phyloP scores from a whole-genome alignment of 148 eudicot species.

The Rheum nobile region DNA sequence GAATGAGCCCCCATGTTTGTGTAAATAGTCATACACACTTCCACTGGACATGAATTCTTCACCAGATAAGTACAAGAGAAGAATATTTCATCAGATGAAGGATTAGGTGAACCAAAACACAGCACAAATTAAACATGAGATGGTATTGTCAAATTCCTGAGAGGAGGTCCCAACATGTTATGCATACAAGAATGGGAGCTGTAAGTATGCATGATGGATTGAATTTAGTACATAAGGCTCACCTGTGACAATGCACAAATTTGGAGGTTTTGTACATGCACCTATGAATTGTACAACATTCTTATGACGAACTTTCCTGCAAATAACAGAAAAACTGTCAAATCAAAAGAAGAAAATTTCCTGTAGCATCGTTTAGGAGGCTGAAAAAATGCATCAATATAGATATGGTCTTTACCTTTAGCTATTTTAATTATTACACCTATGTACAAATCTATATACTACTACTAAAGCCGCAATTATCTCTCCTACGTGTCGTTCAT shows the following conservation, averaged over 20 bases:
- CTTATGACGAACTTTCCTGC: constrained; percentile 96
- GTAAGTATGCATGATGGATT: not conserved
- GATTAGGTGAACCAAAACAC: not conserved
- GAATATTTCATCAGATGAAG: not conserved
- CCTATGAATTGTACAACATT: constrained; percentile 98
- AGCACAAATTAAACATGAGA: not conserved
- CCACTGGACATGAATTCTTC: constrained; percentile 95
- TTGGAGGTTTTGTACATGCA: constrained; percentile 94
- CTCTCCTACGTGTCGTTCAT: too few relatives aligned
- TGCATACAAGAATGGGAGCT: not conserved
- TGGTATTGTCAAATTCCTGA: not conserved
- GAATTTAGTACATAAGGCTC: not conserved
- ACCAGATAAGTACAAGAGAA: not conserved
- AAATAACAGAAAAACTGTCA: constrained; percentile 14
- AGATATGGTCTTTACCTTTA: not conserved
- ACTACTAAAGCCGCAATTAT: too few relatives aligned
- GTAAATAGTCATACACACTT: constrained; percentile 91
- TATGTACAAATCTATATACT: not conserved
- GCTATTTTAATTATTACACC: not conserved
- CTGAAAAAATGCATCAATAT: not conserved
- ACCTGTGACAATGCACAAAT: constrained; percentile 94
- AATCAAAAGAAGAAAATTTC: not conserved
- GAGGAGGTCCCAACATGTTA: not conserved
- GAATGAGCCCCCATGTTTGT: constrained; percentile 86
- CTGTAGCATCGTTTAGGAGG: not conserved